Base-by-base conservation (phyloP, 2,329 filamentous ascomycete genomes). In the Fusarium chaquense region DNA sequence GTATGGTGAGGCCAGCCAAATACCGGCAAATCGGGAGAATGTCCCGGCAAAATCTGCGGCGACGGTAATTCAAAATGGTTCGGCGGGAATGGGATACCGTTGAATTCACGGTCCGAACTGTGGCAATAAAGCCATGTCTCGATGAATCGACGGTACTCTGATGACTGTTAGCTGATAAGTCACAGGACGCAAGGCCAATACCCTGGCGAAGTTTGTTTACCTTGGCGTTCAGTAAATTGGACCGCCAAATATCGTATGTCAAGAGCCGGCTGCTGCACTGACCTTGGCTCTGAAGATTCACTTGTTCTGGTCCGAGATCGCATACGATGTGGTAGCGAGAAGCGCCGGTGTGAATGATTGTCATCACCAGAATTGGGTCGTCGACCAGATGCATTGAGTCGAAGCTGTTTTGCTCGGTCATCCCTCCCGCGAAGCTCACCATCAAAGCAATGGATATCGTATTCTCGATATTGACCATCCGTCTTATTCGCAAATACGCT, bases 191-290 rank as follows among this genome's bases (percentile, higher is more conserved):
- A 35, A 46, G 59, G 69, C 57, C 58, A 53, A 40, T 41, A 28
- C 49, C 47, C 44, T 44, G 22, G 26, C 45, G 28, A 45, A 49
- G 30, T 49, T 36, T 54, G 30, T 52, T 74, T 76, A 85, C 84
- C 84, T 70, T 83, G 80, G 30, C 81, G 77, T 44, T 81, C 79
- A 43, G 81, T 84, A 67, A 86, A 86, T 55, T 86, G 84, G 44
- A 86, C 81, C 8, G 82, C 82, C 30, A 86, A 76, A 72, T 85
- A 83, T 50, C 82, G 80, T 50, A 86, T 83, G 61, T 84, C 83
- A 18, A 82, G 70, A 5, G 75, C 43, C 52, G 67, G 41, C 60
- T 73, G 65, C 22, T 74, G 65, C 18, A 70, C 67, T 20, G 71
- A 70, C 49, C 67, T 70, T 38, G 71, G 56, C 33, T 79, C 75